phyloP scores from a whole-genome alignment of 2,329 filamentous ascomycete species.

The Neofusicoccum laricinum region DNA sequence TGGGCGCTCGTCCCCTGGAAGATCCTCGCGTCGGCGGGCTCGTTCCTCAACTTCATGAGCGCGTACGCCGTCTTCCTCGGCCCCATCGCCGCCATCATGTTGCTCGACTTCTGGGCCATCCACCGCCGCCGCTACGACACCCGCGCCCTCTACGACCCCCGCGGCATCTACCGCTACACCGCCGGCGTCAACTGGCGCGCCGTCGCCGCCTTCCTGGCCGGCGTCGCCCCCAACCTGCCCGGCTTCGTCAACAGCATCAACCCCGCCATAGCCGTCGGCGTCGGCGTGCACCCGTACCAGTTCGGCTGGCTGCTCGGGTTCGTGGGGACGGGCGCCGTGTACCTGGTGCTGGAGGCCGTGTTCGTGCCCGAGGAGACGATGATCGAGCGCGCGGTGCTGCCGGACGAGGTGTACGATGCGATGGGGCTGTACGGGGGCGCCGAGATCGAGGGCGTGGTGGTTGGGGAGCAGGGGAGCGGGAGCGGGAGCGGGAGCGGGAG shows the following conservation, averaged over 20 bases:
- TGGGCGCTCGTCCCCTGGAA: conserved; percentile 49
- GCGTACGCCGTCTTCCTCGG: conserved; percentile 65
- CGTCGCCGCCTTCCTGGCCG: conserved; percentile 55
- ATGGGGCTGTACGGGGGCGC: conserved; percentile 24
- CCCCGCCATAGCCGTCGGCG: conserved; percentile 38
- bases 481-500: too few relatives aligned
- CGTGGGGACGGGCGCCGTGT: conserved; percentile 53
- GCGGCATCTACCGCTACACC: conserved; percentile 51
- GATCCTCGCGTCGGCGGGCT: conserved; percentile 42
- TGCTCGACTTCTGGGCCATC: conserved; percentile 60
- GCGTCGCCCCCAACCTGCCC: conserved; percentile 56
- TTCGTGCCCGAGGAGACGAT: conserved; percentile 53
- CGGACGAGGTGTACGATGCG: conserved; percentile 38
- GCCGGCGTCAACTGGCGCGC: conserved; percentile 60
- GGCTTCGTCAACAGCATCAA: conserved; percentile 51
- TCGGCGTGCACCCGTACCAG: conserved; percentile 56
- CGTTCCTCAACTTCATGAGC: conserved; percentile 59
- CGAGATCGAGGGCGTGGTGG: conserved; percentile 24
- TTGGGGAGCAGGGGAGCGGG: too few relatives aligned
- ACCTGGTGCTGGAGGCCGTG: conserved; percentile 48
- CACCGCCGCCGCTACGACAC: conserved; percentile 49
- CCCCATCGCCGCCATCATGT: conserved; percentile 61
- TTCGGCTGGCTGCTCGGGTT: conserved; percentile 68
- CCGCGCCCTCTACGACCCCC: conserved; percentile 51
- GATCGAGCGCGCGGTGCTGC: conserved; percentile 40